phyloP scores from a whole-genome alignment of 331 rosid genomes.

The Telfairia occidentalis region DNA sequence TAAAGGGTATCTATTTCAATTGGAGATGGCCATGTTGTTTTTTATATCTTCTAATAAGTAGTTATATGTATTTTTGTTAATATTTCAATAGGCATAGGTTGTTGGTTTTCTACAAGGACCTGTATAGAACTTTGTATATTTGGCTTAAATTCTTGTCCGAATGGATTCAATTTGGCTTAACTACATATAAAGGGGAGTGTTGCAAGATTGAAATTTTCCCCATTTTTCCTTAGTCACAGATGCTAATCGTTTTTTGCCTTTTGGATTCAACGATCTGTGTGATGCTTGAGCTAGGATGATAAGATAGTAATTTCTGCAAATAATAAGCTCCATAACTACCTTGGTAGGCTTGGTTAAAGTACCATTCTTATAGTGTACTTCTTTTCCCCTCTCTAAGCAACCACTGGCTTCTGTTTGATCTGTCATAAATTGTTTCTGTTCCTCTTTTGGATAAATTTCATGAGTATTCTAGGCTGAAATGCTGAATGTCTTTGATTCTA shows the following conservation, averaged over 20 bases:
- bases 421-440: background rate
- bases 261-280: background rate
- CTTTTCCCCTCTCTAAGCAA: no score
- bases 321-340: background rate
- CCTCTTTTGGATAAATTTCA: background rate
- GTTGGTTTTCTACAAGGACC: background rate
- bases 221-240: background rate
- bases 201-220: background rate
- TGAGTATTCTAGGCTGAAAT: background rate
- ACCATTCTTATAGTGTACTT: no score
- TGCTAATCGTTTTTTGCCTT: background rate
- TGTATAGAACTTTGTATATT: background rate
- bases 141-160: background rate
- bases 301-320: background rate
- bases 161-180: background rate
- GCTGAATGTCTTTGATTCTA: background rate
- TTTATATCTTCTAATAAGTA: background rate
- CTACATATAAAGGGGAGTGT: background rate
- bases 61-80: background rate
- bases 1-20: slow-evolving; percentile 33
- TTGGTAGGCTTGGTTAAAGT: background rate
- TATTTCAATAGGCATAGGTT: background rate
- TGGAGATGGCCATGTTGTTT: background rate
- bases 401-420: background rate
- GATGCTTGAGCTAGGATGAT: background rate